Percentiles rank a stretch among this genome's conserved stretches.
phyloP scores from a whole-genome alignment of 1,139 yeast species.

The Torulaspora globosa region DNA sequence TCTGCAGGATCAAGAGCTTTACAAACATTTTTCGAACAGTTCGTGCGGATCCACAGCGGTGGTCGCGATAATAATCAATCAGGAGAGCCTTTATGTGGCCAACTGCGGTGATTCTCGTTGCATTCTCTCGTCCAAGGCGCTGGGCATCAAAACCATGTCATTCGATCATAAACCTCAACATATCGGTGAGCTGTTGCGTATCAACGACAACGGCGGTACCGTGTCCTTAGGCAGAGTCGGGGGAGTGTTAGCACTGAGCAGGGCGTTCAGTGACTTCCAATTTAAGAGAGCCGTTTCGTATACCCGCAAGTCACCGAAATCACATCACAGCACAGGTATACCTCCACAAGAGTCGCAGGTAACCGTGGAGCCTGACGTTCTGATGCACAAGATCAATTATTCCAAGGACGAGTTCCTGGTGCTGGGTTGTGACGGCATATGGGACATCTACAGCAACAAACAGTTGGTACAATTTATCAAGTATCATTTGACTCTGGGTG shows the following conservation, averaged over 20 bases:
- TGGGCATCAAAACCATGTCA: constrained; percentile 54
- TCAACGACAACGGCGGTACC: constrained; percentile 70
- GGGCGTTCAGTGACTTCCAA: constrained; percentile 75
- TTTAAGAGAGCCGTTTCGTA: constrained; percentile 50
- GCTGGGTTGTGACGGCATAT: constrained; percentile 73
- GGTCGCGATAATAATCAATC: constrained; percentile 49
- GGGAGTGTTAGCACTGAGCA: constrained; percentile 64
- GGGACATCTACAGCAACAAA: constrained; percentile 69
- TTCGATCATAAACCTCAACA: constrained; percentile 75
- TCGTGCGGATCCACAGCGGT: constrained; percentile 71
- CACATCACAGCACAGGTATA: constrained; percentile 21
- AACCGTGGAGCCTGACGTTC: constrained; percentile 66
- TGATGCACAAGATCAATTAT: constrained; percentile 47
- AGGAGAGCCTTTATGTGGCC: constrained; percentile 48
- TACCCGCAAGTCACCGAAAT: constrained; percentile 29
- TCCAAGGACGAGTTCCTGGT: constrained; percentile 60
- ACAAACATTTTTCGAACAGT: constrained; percentile 40
- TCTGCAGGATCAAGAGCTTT: constrained; percentile 53
- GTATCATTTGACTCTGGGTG: constrained; percentile 53
- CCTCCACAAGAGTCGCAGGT: constrained; percentile 44
- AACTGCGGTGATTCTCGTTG: constrained; percentile 76
- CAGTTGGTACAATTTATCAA: constrained; percentile 53
- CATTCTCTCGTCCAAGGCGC: constrained; percentile 44
- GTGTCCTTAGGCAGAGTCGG: constrained; percentile 67
- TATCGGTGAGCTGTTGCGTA: constrained; percentile 69